Conservation (phyloP, 2,329 filamentous ascomycete genomes). For the Fusarium clavum region DNA sequence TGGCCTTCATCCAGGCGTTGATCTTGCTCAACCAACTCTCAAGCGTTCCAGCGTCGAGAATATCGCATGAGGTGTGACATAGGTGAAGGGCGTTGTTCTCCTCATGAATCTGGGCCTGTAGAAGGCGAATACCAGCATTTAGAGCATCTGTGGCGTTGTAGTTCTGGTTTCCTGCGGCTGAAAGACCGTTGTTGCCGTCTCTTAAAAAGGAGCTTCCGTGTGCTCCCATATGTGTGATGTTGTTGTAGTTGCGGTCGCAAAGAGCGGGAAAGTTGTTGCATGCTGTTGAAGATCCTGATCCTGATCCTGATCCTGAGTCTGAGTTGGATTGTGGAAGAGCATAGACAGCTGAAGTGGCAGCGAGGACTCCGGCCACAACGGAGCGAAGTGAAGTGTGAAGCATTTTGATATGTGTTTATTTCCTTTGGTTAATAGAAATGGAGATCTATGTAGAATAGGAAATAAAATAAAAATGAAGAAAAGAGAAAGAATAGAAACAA, state of each 20-base stretch:
- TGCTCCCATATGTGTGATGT: slow-evolving; percentile 81
- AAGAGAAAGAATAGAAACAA: slow-evolving; percentile 5
- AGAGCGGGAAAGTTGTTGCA: slow-evolving; percentile 87
- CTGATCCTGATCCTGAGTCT: slow-evolving; percentile 30
- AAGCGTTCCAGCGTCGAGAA: slow-evolving; percentile 77
- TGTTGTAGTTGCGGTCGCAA: slow-evolving; percentile 77
- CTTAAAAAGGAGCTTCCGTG: slow-evolving; percentile 80
- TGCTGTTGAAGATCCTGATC: slow-evolving; percentile 52
- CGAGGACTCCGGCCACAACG: slow-evolving; percentile 35
- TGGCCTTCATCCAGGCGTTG: slow-evolving; percentile 74
- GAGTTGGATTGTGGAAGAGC: slow-evolving; percentile 44
- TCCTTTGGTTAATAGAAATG: not conserved
- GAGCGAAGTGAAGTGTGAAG: slow-evolving; percentile 44
- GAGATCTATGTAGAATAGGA: not conserved
- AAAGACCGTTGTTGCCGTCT: slow-evolving; percentile 68
- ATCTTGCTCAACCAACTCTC: slow-evolving; percentile 72
- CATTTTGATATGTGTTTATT: slow-evolving; percentile 18
- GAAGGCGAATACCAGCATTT: slow-evolving; percentile 75
- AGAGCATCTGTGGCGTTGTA: slow-evolving; percentile 78
- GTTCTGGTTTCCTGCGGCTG: slow-evolving; percentile 77
- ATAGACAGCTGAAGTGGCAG: slow-evolving; percentile 38
- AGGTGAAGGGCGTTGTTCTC: slow-evolving; percentile 69
- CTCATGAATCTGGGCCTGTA: slow-evolving; percentile 78
- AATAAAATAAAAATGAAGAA: not conserved
- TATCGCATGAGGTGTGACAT: slow-evolving; percentile 75